These are phyloP conservation scores for Rhytidiadelphus loreus DNA, from an alignment of 225 moss, liverwort and hornwort species.

Conservation along the genomic window DNA sequence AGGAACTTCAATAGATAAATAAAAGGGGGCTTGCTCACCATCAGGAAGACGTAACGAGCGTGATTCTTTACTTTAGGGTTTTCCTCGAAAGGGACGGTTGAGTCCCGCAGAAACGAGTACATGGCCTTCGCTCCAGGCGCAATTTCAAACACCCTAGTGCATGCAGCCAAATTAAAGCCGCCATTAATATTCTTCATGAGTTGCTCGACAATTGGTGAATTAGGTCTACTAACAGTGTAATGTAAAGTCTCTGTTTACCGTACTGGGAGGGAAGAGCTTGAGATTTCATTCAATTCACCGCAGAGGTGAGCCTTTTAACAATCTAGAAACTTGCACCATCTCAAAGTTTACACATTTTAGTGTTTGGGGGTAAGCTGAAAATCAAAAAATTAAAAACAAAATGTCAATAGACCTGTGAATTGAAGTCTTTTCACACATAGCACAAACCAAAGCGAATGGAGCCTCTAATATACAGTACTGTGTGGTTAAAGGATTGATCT, in stretches of 20 bases:
- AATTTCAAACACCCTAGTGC: constrained; percentile 34
- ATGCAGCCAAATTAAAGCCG: neutral
- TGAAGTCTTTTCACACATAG: neutral
- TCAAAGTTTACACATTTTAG: neutral
- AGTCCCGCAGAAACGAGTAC: constrained; percentile 24
- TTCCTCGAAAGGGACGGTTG: constrained; percentile 20
- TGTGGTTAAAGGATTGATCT: neutral
- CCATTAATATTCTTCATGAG: neutral
- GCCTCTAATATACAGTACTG: neutral
- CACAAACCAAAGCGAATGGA: neutral
- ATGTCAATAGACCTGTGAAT: neutral
- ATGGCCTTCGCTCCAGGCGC: constrained; percentile 35
- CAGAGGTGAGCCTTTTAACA: neutral
- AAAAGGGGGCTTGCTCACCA: constrained; percentile 8
- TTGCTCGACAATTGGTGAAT: neutral
- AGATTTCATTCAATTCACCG: neutral
- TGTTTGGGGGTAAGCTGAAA: neutral
- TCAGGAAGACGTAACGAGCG: constrained; percentile 29
- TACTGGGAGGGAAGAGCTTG: neutral
- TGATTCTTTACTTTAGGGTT: constrained; percentile 40
- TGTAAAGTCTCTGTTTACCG: neutral
- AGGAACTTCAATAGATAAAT: neutral
- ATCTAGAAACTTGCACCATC: neutral
- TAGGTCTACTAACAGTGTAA: neutral
- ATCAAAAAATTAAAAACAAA: neutral